Evolutionary conservation across 2,329 filamentous ascomycete genomes (phyloP), one percentile per base, ranked within the genome.

Genomic region (Paramyrothecium roridum): DNA sequence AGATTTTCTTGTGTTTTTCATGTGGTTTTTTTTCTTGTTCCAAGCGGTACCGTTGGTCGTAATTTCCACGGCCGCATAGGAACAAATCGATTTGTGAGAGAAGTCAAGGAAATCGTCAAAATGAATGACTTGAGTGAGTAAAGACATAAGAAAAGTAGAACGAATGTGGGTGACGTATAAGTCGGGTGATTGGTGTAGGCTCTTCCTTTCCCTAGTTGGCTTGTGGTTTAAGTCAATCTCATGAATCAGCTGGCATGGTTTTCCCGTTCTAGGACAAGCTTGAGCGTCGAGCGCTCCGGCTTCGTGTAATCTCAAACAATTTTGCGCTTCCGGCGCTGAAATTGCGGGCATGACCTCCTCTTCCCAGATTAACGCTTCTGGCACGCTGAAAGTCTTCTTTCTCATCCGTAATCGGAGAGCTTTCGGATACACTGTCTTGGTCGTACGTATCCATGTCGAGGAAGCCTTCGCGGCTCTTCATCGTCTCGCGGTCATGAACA

Each of bases 251-350:
- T 16, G 47, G 56, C 40, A 56, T 54, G 55, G 63, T 67, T 56
- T 62, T 60, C 61, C 58, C 65, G 61, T 57, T 70, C 65, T 61
- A 65, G 52, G 37, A 43, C 12, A 43, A 17, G 37, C 37, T 43
- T 19, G 37, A 43, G 13, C 37, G 37, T 43, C 37, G 37, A 19
- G 13, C 37, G 37, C 37, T 43, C n/a, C 16, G 37, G 37, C 37
- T 43, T 16, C 83, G 79, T 20, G 80, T 79, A 49, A 93, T 79
- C 51, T 92, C 86, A 51, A 95, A 74, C 52, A 93, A 72, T 70
- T 85, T 89, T 12, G 89, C 89, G 65, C 88, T 93, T 51, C 90
- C 90, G 48, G 89, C 88, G 65, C 89, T 93, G 65, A 92, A 86
- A 59, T 88, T 88, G 53, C 87, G 81, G 20, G 78, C 83, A 63